Base-by-base conservation (phyloP, 441 rosid species). In the Arabidopsis hybrid region DNA sequence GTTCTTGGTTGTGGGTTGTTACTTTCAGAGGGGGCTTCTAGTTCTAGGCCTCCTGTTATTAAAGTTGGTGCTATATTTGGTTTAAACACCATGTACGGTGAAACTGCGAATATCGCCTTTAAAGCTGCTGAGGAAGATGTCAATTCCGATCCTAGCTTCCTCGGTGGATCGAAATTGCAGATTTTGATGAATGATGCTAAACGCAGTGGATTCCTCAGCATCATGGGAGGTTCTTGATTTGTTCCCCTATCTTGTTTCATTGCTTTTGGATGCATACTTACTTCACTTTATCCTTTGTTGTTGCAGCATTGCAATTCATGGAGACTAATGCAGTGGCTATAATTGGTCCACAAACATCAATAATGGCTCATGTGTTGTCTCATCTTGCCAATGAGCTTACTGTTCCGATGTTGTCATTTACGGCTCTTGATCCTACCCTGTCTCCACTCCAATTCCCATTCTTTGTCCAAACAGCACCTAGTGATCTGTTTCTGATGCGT, bases 251-350 rank as follows among this genome's bases (percentile, higher is more conserved):
- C 82, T 14, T n/a, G 32, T 29, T 61, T 39, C 49, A 16, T 45
- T 58, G 49, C 59, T 67, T 42, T 42, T 17, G 18, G 42, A 17
- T 39, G 4, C 6, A 42, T 13, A 42, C 71, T 65, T 57, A 71
- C 42, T 59, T 26, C 8, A 6, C 34, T 8, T 39, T 71, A 17
- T 47, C 39, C 11, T 59, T 64, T 76, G 8, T 75, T 47, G 71
- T 80, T 56, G 70, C 95, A 95, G 98, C 97, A 16, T 80, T 95
- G 29, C 89, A 82, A 60, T 92, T 88, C 78, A 93, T 95, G 98
- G 92, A 95, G 87, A 89, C 82, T 46, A 89, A 95, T 74, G 86
- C 83, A 0, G 87, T 95, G 0, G 98, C 99, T 69, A 91, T 95
- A 67, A 85, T 95, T 72, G 97, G 97, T 73, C 98, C 99, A 32